Evolutionary conservation across 192 early-diverging fungal species (phyloP).

Genomic region (Backusella tuberculispora): DNA sequence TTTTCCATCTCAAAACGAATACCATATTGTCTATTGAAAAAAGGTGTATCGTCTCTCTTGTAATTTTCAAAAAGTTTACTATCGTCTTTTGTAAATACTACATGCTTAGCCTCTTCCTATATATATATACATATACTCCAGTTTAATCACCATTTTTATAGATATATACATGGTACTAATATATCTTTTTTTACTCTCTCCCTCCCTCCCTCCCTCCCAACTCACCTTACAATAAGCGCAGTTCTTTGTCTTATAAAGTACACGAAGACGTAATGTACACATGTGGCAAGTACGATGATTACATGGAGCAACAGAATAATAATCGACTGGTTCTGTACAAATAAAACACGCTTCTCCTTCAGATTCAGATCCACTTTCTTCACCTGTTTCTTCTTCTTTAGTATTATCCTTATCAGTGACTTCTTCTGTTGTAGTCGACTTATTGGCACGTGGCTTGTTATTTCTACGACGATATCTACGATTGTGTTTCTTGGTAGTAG

Average conservation of each 20-base stretch:
- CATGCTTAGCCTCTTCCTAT: slow-evolving; percentile 75
- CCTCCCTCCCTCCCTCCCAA: not conserved
- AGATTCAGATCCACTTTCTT: slow-evolving; percentile 25
- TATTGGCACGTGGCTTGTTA: not conserved
- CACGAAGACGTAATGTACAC: slow-evolving; percentile 89
- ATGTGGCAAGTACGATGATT: slow-evolving; percentile 94
- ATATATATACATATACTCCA: not conserved
- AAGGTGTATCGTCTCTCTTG: slow-evolving; percentile 52
- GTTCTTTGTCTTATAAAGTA: slow-evolving; percentile 82
- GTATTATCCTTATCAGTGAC: not conserved
- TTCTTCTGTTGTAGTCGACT: slow-evolving; percentile 10
- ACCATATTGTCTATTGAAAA: slow-evolving; percentile 65
- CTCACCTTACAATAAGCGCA: slow-evolving; percentile 92
- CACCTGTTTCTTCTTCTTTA: slow-evolving; percentile 23
- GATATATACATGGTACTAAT: not conserved
- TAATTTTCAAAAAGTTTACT: slow-evolving; percentile 62
- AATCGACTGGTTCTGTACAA: slow-evolving; percentile 82
- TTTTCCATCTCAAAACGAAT: slow-evolving; percentile 79
- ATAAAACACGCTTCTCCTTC: slow-evolving; percentile 75
- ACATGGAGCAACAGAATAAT: slow-evolving; percentile 85
- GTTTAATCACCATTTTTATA: too few relatives aligned
- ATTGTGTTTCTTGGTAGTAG: slow-evolving; percentile 15
- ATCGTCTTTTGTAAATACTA: slow-evolving; percentile 78
- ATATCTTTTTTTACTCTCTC: not conserved
- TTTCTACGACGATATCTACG: not conserved